Percentiles rank a stretch among this genome's conserved stretches.
These are phyloP conservation scores for Leptomonas pyrrhocoris DNA, from an alignment of 208 protist species.

Conservation along the genomic window DNA sequence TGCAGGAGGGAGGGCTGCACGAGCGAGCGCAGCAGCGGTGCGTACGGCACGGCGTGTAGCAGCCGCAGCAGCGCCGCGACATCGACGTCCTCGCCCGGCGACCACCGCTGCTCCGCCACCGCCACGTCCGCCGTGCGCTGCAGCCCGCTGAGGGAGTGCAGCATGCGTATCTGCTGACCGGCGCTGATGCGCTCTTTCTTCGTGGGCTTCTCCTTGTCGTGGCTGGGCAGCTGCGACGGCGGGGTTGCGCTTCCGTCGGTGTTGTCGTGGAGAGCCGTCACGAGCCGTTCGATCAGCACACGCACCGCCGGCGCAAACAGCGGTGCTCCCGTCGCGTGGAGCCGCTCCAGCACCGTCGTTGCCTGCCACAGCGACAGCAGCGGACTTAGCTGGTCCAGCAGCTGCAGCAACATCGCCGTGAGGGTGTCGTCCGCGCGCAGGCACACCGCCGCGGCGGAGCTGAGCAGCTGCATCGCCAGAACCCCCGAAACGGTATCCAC, in stretches of 20 bases:
- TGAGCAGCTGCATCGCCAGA: conserved; percentile 45
- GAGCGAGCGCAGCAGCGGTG: conserved; percentile 10
- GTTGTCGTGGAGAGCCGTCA: conserved; percentile 14
- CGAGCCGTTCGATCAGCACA: conserved; percentile 31
- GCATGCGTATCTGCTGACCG: conserved; percentile 15
- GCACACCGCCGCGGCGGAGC: conserved; percentile 49
- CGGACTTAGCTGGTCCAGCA: conserved; percentile 39
- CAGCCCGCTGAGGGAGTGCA: conserved; percentile 26
- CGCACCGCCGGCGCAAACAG: conserved; percentile 21
- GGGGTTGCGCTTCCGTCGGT: not conserved
- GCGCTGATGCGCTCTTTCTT: not conserved
- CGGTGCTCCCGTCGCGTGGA: conserved; percentile 33
- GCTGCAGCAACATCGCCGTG: conserved; percentile 45
- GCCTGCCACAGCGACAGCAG: conserved; percentile 39
- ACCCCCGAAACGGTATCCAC: conserved; percentile 26
- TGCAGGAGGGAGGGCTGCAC: conserved; percentile 11
- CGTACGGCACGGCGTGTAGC: conserved; percentile 24
- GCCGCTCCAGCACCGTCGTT: conserved; percentile 28
- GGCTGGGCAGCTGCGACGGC: not conserved
- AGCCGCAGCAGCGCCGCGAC: conserved; percentile 20
- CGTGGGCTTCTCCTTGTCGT: not conserved
- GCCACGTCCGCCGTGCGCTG: conserved; percentile 19
- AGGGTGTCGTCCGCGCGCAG: conserved; percentile 45
- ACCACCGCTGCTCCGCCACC: conserved; percentile 17
- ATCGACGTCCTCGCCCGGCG: conserved; percentile 12